Evolutionary conservation across 2,329 filamentous ascomycete species (phyloP), one percentile per base, ranked within the genome.

Genomic region (Stemphylium vesicarium): DNA sequence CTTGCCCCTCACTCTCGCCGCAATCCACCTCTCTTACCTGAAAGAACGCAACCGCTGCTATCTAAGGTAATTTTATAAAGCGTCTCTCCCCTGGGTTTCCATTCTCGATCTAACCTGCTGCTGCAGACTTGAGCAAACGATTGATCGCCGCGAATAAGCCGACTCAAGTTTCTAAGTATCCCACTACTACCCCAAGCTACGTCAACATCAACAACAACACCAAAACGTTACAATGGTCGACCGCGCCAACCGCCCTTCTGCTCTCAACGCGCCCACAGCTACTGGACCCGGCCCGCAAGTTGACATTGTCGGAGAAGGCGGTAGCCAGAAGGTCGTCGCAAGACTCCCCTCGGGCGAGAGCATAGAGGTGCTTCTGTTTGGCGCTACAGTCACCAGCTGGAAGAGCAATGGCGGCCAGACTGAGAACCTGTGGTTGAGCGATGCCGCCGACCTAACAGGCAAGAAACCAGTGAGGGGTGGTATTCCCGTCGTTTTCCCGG

Each of bases 351-450:
- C 91, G 0, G 93, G 94, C 64, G 93, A 98, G 79, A 91, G 86
- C 50, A 85, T 96, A 64, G 88, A 92, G 62, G 83, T 99, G 33
- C 82, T 96, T 57, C 86, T 98, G n/a, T 90, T 90, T 70, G 95
- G 95, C 54, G 95, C 95, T 10, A 98, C 93, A 0, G 89, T 99
- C 42, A 87, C 90, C 55, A 95, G 90, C 77, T 99, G 95, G 95
- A 96, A 95, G 82, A 88, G 90, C 72, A 84, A 87, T 55, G 81
- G 84, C 53, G 90, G 90, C 42, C 79, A 85, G 64, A 73, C 70
- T 51, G 93, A 97, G 80, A 92, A 92, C 78, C 83, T 97, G 50
- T 97, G 92, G 84, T 72, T 97, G 64, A 95, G 90, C 77, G 86
- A 92, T 57, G 86, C 83, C 53, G 90, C 93, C 39, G 86, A 85